phyloP scores from a whole-genome alignment of 2,329 filamentous ascomycete genomes.

The Pyricularia pennisetigena region DNA sequence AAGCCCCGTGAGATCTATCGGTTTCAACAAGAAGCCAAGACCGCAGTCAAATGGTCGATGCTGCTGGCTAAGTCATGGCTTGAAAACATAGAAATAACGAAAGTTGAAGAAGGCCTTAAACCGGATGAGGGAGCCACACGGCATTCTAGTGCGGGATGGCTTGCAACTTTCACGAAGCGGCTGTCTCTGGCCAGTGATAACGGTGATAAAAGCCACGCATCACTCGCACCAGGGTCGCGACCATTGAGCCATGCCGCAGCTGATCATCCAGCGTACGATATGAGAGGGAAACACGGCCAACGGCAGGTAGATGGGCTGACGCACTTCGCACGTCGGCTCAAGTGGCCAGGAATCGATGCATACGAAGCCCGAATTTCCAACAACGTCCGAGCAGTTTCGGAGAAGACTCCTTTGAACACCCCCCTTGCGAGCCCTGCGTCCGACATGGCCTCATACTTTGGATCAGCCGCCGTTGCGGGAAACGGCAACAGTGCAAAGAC shows the following conservation, averaged over 20 bases:
- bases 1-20: conserved; percentile 46
- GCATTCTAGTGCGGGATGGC: conserved; percentile 33
- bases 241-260: conserved; percentile 13
- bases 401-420: conserved; percentile 27
- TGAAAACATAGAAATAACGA: conserved; percentile 54
- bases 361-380: conserved; percentile 38
- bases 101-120: conserved; percentile 25
- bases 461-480: conserved; percentile 15
- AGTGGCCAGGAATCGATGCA: conserved; percentile 51
- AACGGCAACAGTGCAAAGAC: conserved; percentile 11
- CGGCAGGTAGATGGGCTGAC: conserved; percentile 52
- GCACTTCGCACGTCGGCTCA: conserved; percentile 52
- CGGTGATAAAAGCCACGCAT: conserved; percentile 23
- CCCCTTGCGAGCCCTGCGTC: conserved; percentile 24
- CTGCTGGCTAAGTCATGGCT: conserved; percentile 56
- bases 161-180: conserved; percentile 46
- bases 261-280: conserved; percentile 31
- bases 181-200: conserved; percentile 30
- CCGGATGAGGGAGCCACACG: conserved; percentile 19
- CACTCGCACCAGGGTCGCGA: conserved; percentile 10
- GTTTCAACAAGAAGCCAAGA: conserved; percentile 52
- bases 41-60: conserved; percentile 57
- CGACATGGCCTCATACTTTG: conserved; percentile 37
- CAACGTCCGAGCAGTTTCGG: conserved; percentile 32
- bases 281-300: conserved; percentile 43